Conservation (phyloP, 305 asterid genomes). For the Solanum hybrid region DNA sequence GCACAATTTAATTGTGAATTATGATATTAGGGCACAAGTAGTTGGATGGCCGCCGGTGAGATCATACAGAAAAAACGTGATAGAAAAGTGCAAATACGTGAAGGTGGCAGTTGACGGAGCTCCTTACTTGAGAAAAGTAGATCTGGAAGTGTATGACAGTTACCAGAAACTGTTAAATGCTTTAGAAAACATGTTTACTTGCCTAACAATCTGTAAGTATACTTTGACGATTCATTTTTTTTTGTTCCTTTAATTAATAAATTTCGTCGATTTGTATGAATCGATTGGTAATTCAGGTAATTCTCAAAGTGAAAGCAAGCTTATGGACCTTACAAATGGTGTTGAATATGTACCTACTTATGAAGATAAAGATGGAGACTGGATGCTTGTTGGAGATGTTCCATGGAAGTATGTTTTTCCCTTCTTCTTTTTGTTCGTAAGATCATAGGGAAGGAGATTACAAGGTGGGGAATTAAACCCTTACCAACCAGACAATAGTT, state of each 20-base stretch:
- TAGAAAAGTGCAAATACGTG: slow-evolving; percentile 25
- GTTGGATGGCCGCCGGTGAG: slow-evolving; percentile 34
- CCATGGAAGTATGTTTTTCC: slow-evolving; percentile 52
- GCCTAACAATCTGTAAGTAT: slow-evolving; percentile 43
- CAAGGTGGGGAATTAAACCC: background rate
- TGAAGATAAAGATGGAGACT: slow-evolving; percentile 73
- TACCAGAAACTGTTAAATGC: slow-evolving; percentile 42
- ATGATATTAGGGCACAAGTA: slow-evolving; percentile 15
- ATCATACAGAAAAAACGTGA: slow-evolving; percentile 15
- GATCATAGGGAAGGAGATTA: background rate
- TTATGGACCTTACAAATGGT: slow-evolving; percentile 37
- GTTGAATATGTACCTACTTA: slow-evolving; percentile 52
- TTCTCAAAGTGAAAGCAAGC: slow-evolving; percentile 34
- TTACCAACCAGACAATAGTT: background rate
- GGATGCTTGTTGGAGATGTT: slow-evolving; percentile 90
- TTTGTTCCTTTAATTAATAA: background rate
- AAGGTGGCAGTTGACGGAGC: slow-evolving; percentile 79
- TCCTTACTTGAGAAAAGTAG: slow-evolving; percentile 64
- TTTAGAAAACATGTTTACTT: slow-evolving; percentile 45
- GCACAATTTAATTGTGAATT: background rate
- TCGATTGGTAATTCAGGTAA: slow-evolving; percentile 15
- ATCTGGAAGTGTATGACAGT: slow-evolving; percentile 36
- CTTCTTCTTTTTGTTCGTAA: background rate
- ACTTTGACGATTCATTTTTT: background rate
- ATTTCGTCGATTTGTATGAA: background rate